Evolutionary conservation across 2,329 filamentous ascomycete genomes (phyloP).

Genomic region (Xylariaceae sp.): DNA sequence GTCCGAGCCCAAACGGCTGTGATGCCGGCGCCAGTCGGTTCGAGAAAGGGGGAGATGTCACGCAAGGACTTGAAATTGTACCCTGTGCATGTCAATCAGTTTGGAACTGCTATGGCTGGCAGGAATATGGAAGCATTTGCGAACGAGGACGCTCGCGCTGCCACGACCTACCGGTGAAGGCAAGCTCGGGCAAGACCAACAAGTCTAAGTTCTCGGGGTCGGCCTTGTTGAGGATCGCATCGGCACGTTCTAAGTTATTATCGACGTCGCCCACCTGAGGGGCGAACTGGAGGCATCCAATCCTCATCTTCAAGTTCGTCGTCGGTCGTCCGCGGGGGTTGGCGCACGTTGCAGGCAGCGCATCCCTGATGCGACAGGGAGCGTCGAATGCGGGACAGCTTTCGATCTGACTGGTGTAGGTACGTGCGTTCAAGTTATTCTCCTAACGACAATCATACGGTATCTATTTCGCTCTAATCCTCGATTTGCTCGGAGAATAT

Average conservation of each 20-base stretch:
- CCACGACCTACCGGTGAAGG: conserved; percentile 57
- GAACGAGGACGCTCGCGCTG: neutral
- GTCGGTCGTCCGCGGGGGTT: neutral
- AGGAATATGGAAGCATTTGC: neutral
- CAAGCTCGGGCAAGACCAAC: conserved; percentile 69
- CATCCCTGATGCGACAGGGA: neutral
- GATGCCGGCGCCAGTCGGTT: conserved; percentile 59
- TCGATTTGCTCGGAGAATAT: neutral
- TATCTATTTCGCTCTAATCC: neutral
- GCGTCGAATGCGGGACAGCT: neutral
- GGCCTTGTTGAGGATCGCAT: conserved; percentile 53
- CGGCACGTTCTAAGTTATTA: conserved; percentile 64
- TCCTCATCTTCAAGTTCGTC: conserved; percentile 40
- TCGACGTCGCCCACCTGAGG: conserved; percentile 64
- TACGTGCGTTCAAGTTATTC: neutral
- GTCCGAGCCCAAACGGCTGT: conserved; percentile 66
- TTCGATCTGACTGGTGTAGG: neutral
- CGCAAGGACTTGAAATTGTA: conserved; percentile 71
- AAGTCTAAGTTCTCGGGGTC: conserved; percentile 56
- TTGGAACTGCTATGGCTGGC: conserved; percentile 1
- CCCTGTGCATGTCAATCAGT: conserved; percentile 39
- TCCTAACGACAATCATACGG: neutral
- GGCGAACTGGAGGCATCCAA: conserved; percentile 66
- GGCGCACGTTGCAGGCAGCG: neutral
- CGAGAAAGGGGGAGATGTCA: conserved; percentile 64